phyloP scores from a whole-genome alignment of 2,329 filamentous ascomycete genomes.

The Diaporthe aspalathi region DNA sequence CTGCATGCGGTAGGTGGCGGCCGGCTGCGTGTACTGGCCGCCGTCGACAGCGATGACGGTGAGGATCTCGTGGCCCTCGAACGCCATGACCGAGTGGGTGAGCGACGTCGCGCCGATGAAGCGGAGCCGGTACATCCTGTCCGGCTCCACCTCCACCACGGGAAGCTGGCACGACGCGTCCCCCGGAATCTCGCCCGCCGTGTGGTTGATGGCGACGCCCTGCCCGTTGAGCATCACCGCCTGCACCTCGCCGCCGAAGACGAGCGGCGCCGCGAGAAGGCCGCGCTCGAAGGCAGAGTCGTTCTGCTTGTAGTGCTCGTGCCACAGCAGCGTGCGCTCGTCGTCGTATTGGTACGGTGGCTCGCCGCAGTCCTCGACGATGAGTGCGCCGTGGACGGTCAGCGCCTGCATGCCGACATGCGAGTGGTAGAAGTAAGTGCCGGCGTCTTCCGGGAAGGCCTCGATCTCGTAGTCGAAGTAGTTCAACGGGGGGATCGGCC shows the following conservation, averaged over 20 bases:
- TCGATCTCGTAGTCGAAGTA: constrained; percentile 77
- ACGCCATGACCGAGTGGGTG: constrained; percentile 63
- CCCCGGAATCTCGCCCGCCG: constrained; percentile 42
- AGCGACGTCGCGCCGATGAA: constrained; percentile 69
- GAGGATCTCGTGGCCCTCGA: constrained; percentile 67
- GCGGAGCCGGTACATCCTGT: constrained; percentile 70
- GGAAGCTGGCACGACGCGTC: constrained; percentile 56
- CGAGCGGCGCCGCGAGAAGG: constrained; percentile 60
- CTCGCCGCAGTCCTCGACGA: constrained; percentile 62
- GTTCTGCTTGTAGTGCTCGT: constrained; percentile 67
- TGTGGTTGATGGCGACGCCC: constrained; percentile 54
- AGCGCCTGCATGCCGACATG: constrained; percentile 73
- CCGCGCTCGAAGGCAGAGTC: constrained; percentile 64
- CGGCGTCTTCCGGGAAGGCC: constrained; percentile 63
- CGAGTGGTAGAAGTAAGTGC: constrained; percentile 77
- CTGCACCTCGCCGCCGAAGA: constrained; percentile 69
- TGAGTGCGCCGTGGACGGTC: constrained; percentile 67
- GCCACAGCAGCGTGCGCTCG: constrained; percentile 65
- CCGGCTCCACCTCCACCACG: constrained; percentile 69
- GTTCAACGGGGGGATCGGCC: constrained; percentile 70
- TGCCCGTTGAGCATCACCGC: constrained; percentile 69
- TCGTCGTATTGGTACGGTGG: constrained; percentile 71
- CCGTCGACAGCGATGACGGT: constrained; percentile 72
- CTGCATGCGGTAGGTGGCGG: constrained; percentile 62
- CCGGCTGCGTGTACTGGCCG: constrained; percentile 63